phyloP scores from a whole-genome alignment of 371 early-diverging fungal species.

The Mucor lusitanicus region DNA sequence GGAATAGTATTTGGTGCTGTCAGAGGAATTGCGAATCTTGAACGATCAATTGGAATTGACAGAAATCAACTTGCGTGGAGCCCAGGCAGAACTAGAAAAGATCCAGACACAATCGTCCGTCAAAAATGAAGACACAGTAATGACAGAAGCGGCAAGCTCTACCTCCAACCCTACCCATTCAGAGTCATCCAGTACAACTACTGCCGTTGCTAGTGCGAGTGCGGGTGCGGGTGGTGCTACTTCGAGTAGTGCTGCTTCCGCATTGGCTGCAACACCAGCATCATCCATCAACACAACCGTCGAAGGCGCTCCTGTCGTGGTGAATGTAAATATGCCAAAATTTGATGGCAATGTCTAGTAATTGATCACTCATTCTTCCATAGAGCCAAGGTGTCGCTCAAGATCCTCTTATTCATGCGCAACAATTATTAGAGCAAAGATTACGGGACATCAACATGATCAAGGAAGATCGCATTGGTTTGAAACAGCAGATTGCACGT shows the following conservation, averaged over 20 bases:
- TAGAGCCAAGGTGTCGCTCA: slow-evolving; percentile 4
- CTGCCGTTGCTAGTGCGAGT: neutral
- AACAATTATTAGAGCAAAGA: slow-evolving; percentile 31
- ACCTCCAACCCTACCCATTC: neutral
- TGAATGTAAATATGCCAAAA: slow-evolving; percentile 2
- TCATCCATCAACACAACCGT: neutral
- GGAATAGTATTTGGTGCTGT: slow-evolving; percentile 16
- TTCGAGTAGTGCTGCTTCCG: neutral
- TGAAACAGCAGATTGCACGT: slow-evolving; percentile 41
- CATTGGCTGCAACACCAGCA: neutral
- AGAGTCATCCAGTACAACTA: neutral
- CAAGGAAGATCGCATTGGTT: slow-evolving; percentile 41
- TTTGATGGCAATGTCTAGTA: neutral
- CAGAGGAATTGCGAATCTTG: slow-evolving; percentile 22
- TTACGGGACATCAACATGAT: slow-evolving; percentile 41
- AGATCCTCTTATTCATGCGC: slow-evolving; percentile 24
- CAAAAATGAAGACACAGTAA: slow-evolving; percentile 6
- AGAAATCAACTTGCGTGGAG: slow-evolving; percentile 14
- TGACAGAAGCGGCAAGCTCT: neutral
- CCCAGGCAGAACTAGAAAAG: slow-evolving; percentile 15
- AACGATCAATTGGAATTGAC: slow-evolving; percentile 13
- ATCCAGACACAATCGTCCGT: neutral
- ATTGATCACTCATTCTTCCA: neutral
- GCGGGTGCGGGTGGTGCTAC: neutral
- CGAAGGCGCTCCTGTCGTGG: neutral